Evolutionary conservation across 129 eudicot genomes (phyloP), one percentile per base, ranked within the genome.

Genomic region (Arctium minus): DNA sequence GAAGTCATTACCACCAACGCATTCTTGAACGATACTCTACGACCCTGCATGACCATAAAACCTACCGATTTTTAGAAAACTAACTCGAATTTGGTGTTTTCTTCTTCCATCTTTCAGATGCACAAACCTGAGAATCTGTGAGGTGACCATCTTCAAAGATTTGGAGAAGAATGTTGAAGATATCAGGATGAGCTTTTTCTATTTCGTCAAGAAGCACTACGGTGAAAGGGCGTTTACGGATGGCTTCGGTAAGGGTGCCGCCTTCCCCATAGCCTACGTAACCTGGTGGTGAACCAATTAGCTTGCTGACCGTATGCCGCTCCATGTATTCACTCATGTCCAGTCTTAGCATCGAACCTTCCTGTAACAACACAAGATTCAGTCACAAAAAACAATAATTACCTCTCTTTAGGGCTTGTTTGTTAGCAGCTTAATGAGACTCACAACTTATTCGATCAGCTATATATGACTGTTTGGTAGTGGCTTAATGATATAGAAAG

Each of bases 241-340:
- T 92, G 73, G 98, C 96, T 89, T 94, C 98, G 1, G 98, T 94
- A 8, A 94, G 97, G 53, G 90, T 86, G 39, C 98, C 98, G 67
- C 98, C 98, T 80, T 92, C 97, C 44, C 97, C 97, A 60, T 94
- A 94, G 79, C 98, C 98, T 76, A 92, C 96, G 36, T 92, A 94
- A 68, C 98, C 98, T 5, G 98, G 98, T 38, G 98, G 97, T 37
- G 97, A 92, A 36, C 98, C 98, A 27, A 94, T 94, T 78, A 94
- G 81, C 86, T 90, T 94, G 92, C 97, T 92, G 42, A 94, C 94
- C 2, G 97, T 94, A 86, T 94, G 98, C 65, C 94, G 88, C 90
- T 94, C 98, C 98, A 94, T 94, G 82, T 92, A 94, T 79, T 94
- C 98, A 85, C 97, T 94, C 98, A 94, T 94, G 82, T 94, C 98